These are phyloP conservation scores for Bretziella fagacearum DNA, from an alignment of 2,329 filamentous ascomycete species.

Conservation along the genomic window DNA sequence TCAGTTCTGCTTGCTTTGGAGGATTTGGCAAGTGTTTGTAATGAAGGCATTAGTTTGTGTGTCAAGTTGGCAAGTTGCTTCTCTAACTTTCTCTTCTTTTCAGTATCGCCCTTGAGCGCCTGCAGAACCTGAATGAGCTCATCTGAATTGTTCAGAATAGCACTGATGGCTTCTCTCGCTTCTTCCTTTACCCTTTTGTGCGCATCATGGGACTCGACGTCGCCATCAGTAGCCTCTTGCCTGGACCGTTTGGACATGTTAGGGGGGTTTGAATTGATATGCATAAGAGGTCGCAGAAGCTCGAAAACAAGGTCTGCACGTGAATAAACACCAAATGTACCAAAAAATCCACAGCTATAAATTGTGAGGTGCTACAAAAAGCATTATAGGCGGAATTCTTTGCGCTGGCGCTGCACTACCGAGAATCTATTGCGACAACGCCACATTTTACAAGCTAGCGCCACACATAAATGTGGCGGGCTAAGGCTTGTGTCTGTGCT, in stretches of 20 bases:
- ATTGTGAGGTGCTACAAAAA: conserved; percentile 4
- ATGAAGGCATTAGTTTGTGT: conserved; percentile 19
- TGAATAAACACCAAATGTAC: neutral
- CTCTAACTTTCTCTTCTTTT: conserved; percentile 17
- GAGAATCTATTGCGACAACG: conserved; percentile 10
- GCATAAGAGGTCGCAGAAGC: neutral
- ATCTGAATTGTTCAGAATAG: conserved; percentile 23
- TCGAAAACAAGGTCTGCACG: neutral
- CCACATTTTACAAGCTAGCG: conserved; percentile 7
- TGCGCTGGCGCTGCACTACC: neutral
- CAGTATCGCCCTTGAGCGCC: conserved; percentile 19
- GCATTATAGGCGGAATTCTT: neutral
- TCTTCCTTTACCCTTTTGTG: conserved; percentile 16
- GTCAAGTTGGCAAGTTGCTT: conserved; percentile 16
- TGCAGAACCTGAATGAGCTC: conserved; percentile 25
- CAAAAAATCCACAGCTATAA: neutral
- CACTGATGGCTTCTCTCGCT: conserved; percentile 18
- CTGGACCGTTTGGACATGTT: conserved; percentile 15
- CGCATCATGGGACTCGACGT: conserved; percentile 2
- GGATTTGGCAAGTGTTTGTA: conserved; percentile 17
- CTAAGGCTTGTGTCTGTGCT: conserved; percentile 3
- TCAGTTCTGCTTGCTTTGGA: conserved; percentile 4
- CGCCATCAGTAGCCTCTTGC: conserved; percentile 8
- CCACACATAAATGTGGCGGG: conserved; percentile 6
- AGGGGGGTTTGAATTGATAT: neutral